phyloP scores from a whole-genome alignment of 2,329 filamentous ascomycete species.

The Paecilomyces niveus region DNA sequence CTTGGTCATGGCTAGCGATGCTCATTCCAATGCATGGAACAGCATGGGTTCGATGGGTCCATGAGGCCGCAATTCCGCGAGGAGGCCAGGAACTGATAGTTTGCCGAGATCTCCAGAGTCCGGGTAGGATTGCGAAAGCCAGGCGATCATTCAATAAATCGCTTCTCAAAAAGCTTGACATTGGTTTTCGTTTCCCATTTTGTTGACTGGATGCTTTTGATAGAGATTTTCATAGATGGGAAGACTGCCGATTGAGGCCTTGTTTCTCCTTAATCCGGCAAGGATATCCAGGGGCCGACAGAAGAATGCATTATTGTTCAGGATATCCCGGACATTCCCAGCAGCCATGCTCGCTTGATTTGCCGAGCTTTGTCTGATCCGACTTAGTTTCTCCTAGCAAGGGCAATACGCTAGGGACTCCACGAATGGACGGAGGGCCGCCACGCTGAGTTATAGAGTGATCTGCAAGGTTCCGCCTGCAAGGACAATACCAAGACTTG shows the following conservation, averaged over 20 bases:
- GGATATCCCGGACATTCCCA: not conserved
- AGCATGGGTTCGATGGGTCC: not conserved
- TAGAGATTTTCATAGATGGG: not conserved
- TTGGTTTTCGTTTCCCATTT: not conserved
- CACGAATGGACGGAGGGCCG: not conserved
- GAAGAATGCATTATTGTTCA: slow-evolving; percentile 3
- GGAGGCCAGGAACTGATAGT: not conserved
- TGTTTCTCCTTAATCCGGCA: not conserved
- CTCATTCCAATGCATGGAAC: not conserved
- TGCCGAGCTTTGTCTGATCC: not conserved
- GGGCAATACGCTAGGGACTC: not conserved
- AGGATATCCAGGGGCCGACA: not conserved
- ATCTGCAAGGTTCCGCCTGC: not conserved
- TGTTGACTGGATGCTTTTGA: not conserved
- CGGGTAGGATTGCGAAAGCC: not conserved
- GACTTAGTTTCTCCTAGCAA: not conserved
- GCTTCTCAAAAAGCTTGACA: not conserved
- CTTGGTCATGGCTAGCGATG: not conserved
- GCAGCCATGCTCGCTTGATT: not conserved
- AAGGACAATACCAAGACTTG: not conserved
- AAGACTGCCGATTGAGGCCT: not conserved
- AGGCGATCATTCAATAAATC: not conserved
- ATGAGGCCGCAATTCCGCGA: not conserved
- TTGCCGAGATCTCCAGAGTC: not conserved
- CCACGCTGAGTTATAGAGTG: not conserved